These are phyloP conservation scores for Candida endomychidarum DNA, from an alignment of 805 yeast species.

Conservation along the genomic window DNA sequence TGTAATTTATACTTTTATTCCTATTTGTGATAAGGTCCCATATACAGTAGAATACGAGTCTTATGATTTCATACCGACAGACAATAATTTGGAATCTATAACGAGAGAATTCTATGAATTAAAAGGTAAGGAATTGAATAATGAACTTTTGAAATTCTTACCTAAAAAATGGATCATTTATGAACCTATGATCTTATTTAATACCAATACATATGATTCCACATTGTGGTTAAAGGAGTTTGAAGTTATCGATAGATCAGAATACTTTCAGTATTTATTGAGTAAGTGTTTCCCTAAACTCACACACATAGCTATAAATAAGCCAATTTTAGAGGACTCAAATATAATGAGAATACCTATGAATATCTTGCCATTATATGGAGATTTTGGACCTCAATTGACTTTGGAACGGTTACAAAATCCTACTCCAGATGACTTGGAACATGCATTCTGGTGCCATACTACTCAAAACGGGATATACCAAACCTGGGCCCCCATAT, in stretches of 20 bases:
- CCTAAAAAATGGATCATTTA: slow-evolving; percentile 64
- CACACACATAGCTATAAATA: slow-evolving; percentile 70
- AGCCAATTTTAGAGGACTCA: slow-evolving; percentile 60
- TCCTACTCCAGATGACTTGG: slow-evolving; percentile 47
- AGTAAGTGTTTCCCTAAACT: slow-evolving; percentile 17
- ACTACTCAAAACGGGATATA: slow-evolving; percentile 68
- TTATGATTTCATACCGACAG: slow-evolving; percentile 8
- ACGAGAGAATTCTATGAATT: background rate
- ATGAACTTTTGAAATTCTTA: slow-evolving; percentile 10
- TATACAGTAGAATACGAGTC: slow-evolving; percentile 7
- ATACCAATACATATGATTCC: slow-evolving; percentile 46
- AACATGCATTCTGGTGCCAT: slow-evolving; percentile 68
- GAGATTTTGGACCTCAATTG: slow-evolving; percentile 65
- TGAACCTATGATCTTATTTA: slow-evolving; percentile 64
- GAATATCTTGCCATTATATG: slow-evolving; percentile 57
- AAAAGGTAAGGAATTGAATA: slow-evolving; percentile 1
- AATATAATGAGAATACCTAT: slow-evolving; percentile 60
- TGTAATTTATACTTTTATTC: slow-evolving; percentile 4
- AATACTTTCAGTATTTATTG: slow-evolving; percentile 17
- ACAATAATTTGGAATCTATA: background rate
- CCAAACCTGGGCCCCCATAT: slow-evolving; percentile 83
- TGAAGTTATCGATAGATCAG: slow-evolving; percentile 8
- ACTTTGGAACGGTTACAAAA: slow-evolving; percentile 25
- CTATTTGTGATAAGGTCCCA: background rate
- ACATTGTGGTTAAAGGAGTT: slow-evolving; percentile 28